These are phyloP conservation scores for Colletotrichum sp. DNA, from an alignment of 2,329 filamentous ascomycete genomes.

Conservation along the genomic window DNA sequence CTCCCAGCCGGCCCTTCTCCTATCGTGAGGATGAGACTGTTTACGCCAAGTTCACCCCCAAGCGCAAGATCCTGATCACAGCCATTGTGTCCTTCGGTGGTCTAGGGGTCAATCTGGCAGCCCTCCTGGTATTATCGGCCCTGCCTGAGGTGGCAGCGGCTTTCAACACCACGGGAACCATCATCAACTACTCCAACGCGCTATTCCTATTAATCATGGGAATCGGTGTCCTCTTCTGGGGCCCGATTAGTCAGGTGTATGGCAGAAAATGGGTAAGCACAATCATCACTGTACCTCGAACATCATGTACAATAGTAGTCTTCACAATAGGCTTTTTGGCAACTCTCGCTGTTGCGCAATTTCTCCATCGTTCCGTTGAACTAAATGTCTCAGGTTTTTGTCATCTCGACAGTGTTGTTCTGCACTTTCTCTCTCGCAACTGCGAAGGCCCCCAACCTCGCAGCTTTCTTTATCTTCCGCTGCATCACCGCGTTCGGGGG, in stretches of 20 bases:
- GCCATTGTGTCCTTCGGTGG: slow-evolving; percentile 21
- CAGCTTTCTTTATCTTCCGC: slow-evolving; percentile 71
- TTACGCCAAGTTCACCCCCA: slow-evolving; percentile 26
- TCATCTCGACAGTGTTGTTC: slow-evolving; percentile 50
- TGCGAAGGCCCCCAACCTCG: slow-evolving; percentile 69
- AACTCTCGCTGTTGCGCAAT: not conserved
- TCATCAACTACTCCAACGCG: slow-evolving; percentile 73
- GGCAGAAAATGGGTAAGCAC: slow-evolving; percentile 52
- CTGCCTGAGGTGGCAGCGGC: slow-evolving; percentile 74
- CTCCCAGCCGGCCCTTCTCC: slow-evolving; percentile 8
- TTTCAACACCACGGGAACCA: slow-evolving; percentile 67
- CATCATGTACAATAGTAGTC: not conserved
- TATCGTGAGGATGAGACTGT: slow-evolving; percentile 18
- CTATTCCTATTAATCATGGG: slow-evolving; percentile 77
- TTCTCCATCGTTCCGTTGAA: not conserved
- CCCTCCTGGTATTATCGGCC: slow-evolving; percentile 61
- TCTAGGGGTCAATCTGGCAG: slow-evolving; percentile 14
- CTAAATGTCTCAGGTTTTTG: slow-evolving; percentile 22
- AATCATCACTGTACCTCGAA: slow-evolving; percentile 30
- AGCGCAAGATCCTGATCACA: slow-evolving; percentile 26
- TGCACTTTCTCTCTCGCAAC: slow-evolving; percentile 69
- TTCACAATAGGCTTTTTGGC: not conserved
- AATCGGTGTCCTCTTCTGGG: slow-evolving; percentile 67
- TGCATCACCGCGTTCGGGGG: slow-evolving; percentile 74
- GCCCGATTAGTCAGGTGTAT: slow-evolving; percentile 65